These are phyloP conservation scores for Alternaria triticimaculans DNA, from an alignment of 2,329 filamentous ascomycete species.

Conservation along the genomic window DNA sequence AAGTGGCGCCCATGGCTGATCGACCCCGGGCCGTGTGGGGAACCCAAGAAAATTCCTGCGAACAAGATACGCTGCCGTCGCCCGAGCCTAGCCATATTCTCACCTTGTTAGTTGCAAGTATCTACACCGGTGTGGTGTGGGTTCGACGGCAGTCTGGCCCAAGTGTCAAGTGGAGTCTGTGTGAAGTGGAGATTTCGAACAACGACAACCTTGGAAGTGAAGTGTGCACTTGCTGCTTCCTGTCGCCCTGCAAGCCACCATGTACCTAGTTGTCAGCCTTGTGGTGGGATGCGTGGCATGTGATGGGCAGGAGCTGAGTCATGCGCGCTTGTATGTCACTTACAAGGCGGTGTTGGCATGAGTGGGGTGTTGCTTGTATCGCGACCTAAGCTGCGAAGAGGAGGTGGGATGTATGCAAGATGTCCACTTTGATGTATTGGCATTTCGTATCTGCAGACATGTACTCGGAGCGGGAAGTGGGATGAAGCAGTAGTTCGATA, in stretches of 20 bases:
- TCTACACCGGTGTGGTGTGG: not conserved
- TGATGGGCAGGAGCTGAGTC: not conserved
- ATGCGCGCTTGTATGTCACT: not conserved
- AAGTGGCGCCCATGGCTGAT: not conserved
- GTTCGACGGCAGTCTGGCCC: not conserved
- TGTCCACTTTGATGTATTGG: not conserved
- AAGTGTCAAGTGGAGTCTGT: not conserved
- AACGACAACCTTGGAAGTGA: not conserved
- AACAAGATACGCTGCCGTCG: conserved; percentile 6
- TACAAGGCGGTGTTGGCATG: not conserved
- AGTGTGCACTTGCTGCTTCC: not conserved
- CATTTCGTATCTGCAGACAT: not conserved
- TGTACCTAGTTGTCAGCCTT: not conserved
- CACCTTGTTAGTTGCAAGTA: not conserved
- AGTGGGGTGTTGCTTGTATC: not conserved
- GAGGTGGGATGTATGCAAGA: not conserved
- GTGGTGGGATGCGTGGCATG: not conserved
- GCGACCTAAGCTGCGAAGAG: not conserved
- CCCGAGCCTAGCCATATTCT: not conserved
- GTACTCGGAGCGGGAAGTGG: not conserved
- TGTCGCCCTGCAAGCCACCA: not conserved
- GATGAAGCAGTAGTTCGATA: not conserved
- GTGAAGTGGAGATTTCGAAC: not conserved
- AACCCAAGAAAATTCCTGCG: not conserved
- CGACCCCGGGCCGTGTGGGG: not conserved